Evolutionary conservation across 2,329 filamentous ascomycete genomes (phyloP), one percentile per base, ranked within the genome.

Genomic region (Diplodia corticola): DNA sequence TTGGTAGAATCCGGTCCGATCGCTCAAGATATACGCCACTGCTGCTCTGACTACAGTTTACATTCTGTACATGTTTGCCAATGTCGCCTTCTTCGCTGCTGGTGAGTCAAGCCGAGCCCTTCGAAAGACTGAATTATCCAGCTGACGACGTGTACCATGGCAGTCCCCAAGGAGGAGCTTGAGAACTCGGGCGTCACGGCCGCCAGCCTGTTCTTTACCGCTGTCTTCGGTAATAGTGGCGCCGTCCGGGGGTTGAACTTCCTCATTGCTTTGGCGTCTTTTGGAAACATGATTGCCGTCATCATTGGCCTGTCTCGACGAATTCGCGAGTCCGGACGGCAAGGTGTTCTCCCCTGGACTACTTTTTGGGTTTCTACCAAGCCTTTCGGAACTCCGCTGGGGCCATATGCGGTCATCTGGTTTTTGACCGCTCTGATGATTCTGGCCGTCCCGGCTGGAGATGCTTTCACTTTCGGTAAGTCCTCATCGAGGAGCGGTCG

Each of bases 201-300:
- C 40, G 88, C 88, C 0, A 89, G 88, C 0, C 76, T 91, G 0
- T 89, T 91, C 69, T 91, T 91, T 69, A 83, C 88, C 67, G 79
- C 82, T 5, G 78, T 88, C 0, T 91, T 91, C 73, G 89, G 89
- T 0, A 75, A 80, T 2, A 80, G 79, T 0, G 89, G 88, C 0
- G 82, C 83, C 35, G 80, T 83, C 1, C 80, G 80, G 1, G 76
- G 90, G 1, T 77, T 91, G 4, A 65, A 55, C 46, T 75, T 91
- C 12, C 85, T 86, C 0, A 87, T 92, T 35, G 89, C 89, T 0
- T 77, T 90, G 24, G 90, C 88, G 1, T 88, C 88, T 0, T 85
- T 83, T 1, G 90, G 89, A 0, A 92, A 92, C 72, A 89, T 92
- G 15, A 88, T 92, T 84, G 88, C 90, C 0, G 88, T 90, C 2